Conservation (phyloP, 768 basidiomycete species). For the Lyophyllum shimeji region DNA sequence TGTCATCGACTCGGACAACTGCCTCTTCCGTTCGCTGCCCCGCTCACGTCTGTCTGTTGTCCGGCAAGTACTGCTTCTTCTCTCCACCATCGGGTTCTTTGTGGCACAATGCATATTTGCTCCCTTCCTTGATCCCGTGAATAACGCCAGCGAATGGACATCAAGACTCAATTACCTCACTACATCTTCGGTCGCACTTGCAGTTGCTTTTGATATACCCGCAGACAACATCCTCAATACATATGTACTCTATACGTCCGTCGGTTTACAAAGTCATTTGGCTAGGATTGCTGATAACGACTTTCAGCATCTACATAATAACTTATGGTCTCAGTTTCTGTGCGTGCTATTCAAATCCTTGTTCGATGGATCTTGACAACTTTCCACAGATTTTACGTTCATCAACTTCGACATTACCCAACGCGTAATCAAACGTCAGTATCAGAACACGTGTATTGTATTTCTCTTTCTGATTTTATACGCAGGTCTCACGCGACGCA, state of each 20-base stretch:
- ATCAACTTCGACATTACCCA: constrained; percentile 54
- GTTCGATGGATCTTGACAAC: constrained; percentile 5
- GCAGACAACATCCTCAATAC: constrained; percentile 56
- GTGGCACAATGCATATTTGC: constrained; percentile 55
- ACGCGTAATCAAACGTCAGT: constrained; percentile 59
- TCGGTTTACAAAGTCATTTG: constrained; percentile 10
- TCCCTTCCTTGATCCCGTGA: constrained; percentile 69
- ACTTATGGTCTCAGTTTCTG: constrained; percentile 72
- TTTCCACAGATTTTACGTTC: constrained; percentile 56
- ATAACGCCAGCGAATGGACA: constrained; percentile 75
- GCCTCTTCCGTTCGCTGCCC: constrained; percentile 59
- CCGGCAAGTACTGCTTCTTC: constrained; percentile 61
- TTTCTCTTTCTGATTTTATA: background rate
- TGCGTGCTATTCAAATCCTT: constrained; percentile 27
- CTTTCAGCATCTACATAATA: constrained; percentile 42
- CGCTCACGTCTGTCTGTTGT: constrained; percentile 51
- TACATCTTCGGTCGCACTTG: constrained; percentile 62
- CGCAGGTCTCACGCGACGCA: constrained; percentile 56
- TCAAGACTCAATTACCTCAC: constrained; percentile 70
- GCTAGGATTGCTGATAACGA: constrained; percentile 5
- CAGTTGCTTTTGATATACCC: constrained; percentile 59
- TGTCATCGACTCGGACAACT: constrained; percentile 69
- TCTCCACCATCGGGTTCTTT: constrained; percentile 60
- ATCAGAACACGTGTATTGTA: background rate
- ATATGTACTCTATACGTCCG: constrained; percentile 64